Evolutionary conservation across 2,329 filamentous ascomycete species (phyloP).

Genomic region (Xenoacremonium recifei): DNA sequence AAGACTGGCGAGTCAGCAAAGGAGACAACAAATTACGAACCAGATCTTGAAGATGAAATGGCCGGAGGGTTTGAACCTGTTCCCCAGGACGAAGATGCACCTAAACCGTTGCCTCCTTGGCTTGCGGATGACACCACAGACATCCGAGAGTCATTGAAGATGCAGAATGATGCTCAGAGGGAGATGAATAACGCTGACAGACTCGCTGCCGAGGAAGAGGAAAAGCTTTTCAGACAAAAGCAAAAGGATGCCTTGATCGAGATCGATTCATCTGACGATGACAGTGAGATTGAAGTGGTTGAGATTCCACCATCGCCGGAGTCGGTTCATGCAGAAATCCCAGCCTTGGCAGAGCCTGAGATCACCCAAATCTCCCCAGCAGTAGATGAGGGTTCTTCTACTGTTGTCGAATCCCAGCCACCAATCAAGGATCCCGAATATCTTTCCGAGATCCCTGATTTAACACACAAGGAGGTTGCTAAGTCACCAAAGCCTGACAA

Average conservation of each 20-base stretch:
- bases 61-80: conserved; percentile 67
- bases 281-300: conserved; percentile 57
- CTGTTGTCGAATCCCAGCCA: background rate
- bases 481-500: background rate
- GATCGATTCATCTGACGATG: conserved; percentile 60
- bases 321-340: conserved; percentile 5
- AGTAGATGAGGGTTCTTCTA: background rate
- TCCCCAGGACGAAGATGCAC: conserved; percentile 37
- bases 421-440: conserved; percentile 28
- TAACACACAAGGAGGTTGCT: conserved; percentile 6
- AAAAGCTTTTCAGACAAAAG: conserved; percentile 42
- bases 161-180: conserved; percentile 54
- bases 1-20: conserved; percentile 19
- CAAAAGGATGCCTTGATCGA: conserved; percentile 54
- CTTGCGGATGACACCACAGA: conserved; percentile 64
- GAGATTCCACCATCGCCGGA: conserved; percentile 42
- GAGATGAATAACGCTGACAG: conserved; percentile 65
- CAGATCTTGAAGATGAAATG: conserved; percentile 39
- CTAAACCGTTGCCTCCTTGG: conserved; percentile 74
- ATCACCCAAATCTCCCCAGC: conserved; percentile 1
- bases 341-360: conserved; percentile 10
- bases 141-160: conserved; percentile 61
- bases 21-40: conserved; percentile 22
- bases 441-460: conserved; percentile 33
- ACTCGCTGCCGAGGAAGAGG: conserved; percentile 55